These are phyloP conservation scores for Solanum hybrid DNA, from an alignment of 305 asterid species.

Conservation along the genomic window DNA sequence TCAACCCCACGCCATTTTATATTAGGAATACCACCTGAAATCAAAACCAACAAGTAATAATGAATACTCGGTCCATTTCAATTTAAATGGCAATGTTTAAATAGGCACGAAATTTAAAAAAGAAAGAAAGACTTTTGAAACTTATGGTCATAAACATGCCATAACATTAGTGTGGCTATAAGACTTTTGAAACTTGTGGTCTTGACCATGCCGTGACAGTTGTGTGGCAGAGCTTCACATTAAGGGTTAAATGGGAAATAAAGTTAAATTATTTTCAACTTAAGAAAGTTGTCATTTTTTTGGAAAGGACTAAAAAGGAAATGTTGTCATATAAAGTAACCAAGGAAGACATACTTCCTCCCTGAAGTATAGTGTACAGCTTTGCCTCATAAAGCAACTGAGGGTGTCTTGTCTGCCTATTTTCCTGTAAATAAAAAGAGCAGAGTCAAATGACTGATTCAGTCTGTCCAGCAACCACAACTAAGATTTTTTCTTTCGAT, in stretches of 20 bases:
- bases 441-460: background rate
- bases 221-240: background rate
- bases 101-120: background rate
- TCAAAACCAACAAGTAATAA: background rate
- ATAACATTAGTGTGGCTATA: background rate
- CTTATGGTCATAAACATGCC: background rate
- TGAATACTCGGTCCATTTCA: background rate
- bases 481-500: background rate
- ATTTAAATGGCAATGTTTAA: background rate
- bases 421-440: constrained; percentile 51
- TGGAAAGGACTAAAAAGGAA: background rate
- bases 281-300: background rate
- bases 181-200: background rate
- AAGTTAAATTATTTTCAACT: background rate
- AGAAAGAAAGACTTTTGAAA: background rate
- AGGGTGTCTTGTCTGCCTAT: constrained; percentile 86
- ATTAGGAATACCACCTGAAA: constrained; percentile 74
- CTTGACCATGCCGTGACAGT: background rate
- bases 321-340: background rate
- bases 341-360: constrained; percentile 67
- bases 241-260: background rate
- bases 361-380: constrained; percentile 78
- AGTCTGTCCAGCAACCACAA: background rate
- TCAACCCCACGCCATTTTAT: constrained; percentile 90
- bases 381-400: constrained; percentile 91